Conservation (phyloP, 495 filamentous ascomycete genomes). For the Apiosordaria backusii region DNA sequence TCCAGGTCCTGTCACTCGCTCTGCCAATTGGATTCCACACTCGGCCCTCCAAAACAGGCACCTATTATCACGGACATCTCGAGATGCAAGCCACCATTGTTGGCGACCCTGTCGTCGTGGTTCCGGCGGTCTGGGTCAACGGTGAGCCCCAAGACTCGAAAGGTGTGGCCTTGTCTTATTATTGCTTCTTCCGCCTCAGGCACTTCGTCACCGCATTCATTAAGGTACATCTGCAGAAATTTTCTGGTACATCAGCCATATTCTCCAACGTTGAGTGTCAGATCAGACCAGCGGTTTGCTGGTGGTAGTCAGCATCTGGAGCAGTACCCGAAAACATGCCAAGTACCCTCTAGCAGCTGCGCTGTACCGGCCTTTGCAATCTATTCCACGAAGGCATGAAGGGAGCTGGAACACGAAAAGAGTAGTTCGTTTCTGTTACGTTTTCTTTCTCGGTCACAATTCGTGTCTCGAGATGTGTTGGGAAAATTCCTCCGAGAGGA, state of each 20-base stretch:
- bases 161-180: too few relatives aligned
- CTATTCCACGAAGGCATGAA: too few relatives aligned
- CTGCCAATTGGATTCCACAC: neutral
- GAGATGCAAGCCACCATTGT: slow-evolving; percentile 6
- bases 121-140: neutral
- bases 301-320: neutral
- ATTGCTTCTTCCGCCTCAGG: too few relatives aligned
- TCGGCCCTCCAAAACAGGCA: slow-evolving; percentile 2
- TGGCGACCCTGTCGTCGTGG: neutral
- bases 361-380: too few relatives aligned
- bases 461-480: neutral
- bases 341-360: too few relatives aligned
- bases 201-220: too few relatives aligned
- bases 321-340: neutral
- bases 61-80: neutral
- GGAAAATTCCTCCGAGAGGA: neutral
- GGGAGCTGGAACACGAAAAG: too few relatives aligned
- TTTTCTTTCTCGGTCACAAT: neutral
- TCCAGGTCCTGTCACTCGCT: neutral
- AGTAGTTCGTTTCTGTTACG: neutral
- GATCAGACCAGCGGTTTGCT: neutral
- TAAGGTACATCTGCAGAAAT: neutral
- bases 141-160: neutral
- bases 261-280: too few relatives aligned
- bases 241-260: neutral